Percentiles rank a stretch among this genome's conserved stretches.
phyloP scores from a whole-genome alignment of 257 asterid species.

The Anisodus acutangulus region DNA sequence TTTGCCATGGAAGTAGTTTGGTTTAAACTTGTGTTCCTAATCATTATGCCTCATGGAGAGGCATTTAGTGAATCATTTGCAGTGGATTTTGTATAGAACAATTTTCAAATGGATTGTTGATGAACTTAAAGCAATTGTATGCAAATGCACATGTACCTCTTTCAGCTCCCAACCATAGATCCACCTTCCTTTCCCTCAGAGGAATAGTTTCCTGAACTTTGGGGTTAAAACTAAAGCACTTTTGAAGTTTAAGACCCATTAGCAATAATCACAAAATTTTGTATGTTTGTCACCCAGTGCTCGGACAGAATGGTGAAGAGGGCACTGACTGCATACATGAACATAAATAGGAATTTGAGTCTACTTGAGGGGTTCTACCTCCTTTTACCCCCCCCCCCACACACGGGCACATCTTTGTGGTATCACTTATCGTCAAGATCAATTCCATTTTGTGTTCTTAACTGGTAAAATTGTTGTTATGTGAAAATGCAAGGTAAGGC shows the following conservation, averaged over 20 bases:
- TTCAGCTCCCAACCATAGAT: not conserved
- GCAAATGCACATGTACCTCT: constrained; percentile 9
- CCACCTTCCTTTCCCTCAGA: not conserved
- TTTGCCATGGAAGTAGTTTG: constrained; percentile 21
- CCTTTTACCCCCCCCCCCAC: not conserved
- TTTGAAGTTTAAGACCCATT: not conserved
- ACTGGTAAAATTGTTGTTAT: too few species aligned
- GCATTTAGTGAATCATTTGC: not conserved
- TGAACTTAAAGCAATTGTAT: not conserved
- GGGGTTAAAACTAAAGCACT: not conserved
- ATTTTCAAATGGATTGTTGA: constrained; percentile 18
- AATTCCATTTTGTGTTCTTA: not conserved
- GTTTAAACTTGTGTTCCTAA: not conserved
- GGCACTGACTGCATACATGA: not conserved
- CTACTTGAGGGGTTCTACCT: not conserved
- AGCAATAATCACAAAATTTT: not conserved
- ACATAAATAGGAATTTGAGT: not conserved
- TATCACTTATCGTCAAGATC: constrained; percentile 8
- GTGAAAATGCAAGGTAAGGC: too few species aligned
- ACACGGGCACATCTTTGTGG: not conserved
- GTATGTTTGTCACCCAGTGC: not conserved
- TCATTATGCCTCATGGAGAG: constrained; percentile 26
- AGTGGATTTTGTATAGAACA: not conserved
- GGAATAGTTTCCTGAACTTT: not conserved
- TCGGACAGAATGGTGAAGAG: too few species aligned